Percentiles rank a stretch among this genome's conserved stretches.
Evolutionary conservation across 1,284 basidiomycete species (phyloP).

Genomic region (Polyporus tsugae): DNA sequence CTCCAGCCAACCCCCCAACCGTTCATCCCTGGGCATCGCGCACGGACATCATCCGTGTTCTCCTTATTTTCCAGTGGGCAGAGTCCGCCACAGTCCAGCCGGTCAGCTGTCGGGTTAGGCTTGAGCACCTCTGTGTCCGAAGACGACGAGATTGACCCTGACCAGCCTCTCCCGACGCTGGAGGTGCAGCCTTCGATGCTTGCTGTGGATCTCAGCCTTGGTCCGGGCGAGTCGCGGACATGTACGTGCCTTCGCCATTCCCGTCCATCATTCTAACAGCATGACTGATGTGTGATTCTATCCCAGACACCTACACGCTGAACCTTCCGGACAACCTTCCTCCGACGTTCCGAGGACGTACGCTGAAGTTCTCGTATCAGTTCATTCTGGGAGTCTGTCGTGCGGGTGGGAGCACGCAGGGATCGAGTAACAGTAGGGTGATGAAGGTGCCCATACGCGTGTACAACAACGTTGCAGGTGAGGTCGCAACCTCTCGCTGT

Average conservation of each 20-base stretch:
- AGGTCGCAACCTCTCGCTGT: conserved; percentile 37
- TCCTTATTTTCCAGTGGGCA: conserved; percentile 36
- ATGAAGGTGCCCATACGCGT: conserved; percentile 91
- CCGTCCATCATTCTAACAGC: not conserved
- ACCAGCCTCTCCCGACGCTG: conserved; percentile 80
- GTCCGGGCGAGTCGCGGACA: conserved; percentile 82
- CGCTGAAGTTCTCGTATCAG: conserved; percentile 89
- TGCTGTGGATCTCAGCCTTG: conserved; percentile 80
- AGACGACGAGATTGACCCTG: conserved; percentile 63
- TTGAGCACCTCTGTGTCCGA: conserved; percentile 35
- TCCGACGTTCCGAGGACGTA: conserved; percentile 88
- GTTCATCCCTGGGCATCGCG: conserved; percentile 39
- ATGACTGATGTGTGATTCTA: conserved; percentile 9
- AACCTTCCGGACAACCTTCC: conserved; percentile 83
- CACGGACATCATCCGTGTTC: conserved; percentile 40
- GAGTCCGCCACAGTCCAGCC: conserved; percentile 25
- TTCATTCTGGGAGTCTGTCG: conserved; percentile 89
- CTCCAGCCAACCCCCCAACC: conserved; percentile 28
- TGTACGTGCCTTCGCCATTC: conserved; percentile 58
- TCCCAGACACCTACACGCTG: conserved; percentile 81
- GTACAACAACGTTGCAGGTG: conserved; percentile 85
- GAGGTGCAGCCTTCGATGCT: conserved; percentile 86
- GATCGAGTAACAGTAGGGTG: conserved; percentile 69
- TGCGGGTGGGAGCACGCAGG: conserved; percentile 51
- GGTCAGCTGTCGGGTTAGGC: conserved; percentile 35